These are phyloP conservation scores for Diaporthe vaccinii DNA, from an alignment of 2,329 filamentous ascomycete genomes.

Conservation along the genomic window DNA sequence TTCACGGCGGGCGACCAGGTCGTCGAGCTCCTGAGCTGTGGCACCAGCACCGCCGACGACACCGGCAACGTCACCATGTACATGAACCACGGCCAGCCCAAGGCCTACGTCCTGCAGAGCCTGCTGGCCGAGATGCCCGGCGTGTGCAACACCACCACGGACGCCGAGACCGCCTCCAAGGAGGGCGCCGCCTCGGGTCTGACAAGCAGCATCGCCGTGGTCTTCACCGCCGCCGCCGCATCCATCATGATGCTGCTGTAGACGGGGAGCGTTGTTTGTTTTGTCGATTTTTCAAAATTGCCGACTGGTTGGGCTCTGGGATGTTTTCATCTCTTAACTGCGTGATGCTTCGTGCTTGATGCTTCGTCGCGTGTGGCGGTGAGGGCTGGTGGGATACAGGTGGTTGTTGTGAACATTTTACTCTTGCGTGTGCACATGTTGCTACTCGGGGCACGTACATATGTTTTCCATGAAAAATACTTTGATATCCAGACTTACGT, in stretches of 20 bases:
- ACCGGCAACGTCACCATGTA: conserved; percentile 41
- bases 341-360: conserved; percentile 25
- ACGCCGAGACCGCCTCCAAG: conserved; percentile 32
- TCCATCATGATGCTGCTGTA: conserved; percentile 39
- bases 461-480: conserved; percentile 11
- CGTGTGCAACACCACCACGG: conserved; percentile 37
- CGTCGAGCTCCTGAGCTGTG: conserved; percentile 46
- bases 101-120: conserved; percentile 41
- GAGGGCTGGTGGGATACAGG: neutral
- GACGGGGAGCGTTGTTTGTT: neutral
- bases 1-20: conserved; percentile 47
- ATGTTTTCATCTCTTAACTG: neutral
- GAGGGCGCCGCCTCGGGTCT: conserved; percentile 31
- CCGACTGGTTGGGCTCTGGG: neutral
- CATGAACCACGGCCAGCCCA: conserved; percentile 40
- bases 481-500: conserved; percentile 34
- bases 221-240: conserved; percentile 23
- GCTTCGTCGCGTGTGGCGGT: conserved; percentile 2
- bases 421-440: conserved; percentile 14
- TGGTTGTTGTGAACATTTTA: conserved; percentile 2
- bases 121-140: conserved; percentile 30
- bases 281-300: neutral
- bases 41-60: conserved; percentile 38
- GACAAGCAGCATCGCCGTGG: conserved; percentile 30
- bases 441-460: conserved; percentile 15